Evolutionary conservation across 2,329 filamentous ascomycete species (phyloP).

Genomic region (Penicillium decumbens): DNA sequence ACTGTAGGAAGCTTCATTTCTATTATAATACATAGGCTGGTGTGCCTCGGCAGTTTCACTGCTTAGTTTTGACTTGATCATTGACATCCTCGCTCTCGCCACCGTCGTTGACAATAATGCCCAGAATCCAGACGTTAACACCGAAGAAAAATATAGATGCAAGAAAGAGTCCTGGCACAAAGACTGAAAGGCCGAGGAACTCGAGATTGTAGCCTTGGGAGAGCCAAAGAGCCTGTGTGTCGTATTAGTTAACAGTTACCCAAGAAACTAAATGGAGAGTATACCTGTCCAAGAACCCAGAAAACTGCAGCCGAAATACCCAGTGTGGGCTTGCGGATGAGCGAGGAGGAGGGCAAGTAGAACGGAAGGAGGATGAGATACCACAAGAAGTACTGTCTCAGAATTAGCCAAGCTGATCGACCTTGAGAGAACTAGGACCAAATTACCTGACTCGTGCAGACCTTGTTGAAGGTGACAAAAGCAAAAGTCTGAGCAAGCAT

Average conservation of each 20-base stretch:
- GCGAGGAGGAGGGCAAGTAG: slow-evolving; percentile 75
- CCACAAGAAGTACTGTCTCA: slow-evolving; percentile 86
- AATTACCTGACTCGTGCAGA: slow-evolving; percentile 88
- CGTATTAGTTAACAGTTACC: background rate
- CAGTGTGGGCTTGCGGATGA: slow-evolving; percentile 56
- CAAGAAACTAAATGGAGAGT: background rate
- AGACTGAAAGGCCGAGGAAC: slow-evolving; percentile 75
- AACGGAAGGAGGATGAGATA: slow-evolving; percentile 91
- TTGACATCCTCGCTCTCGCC: slow-evolving; percentile 13
- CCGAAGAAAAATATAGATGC: slow-evolving; percentile 74
- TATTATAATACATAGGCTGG: background rate
- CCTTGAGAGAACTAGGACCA: accelerated
- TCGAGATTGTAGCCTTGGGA: slow-evolving; percentile 72
- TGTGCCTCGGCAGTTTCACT: background rate
- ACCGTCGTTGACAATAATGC: slow-evolving; percentile 69
- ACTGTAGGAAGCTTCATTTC: background rate
- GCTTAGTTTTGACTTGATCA: background rate
- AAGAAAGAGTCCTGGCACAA: slow-evolving; percentile 76
- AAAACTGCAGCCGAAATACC: slow-evolving; percentile 63
- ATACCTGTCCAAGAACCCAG: slow-evolving; percentile 70
- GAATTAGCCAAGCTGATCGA: background rate
- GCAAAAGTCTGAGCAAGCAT: slow-evolving; percentile 96
- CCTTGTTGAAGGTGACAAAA: slow-evolving; percentile 97
- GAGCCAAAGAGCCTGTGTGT: slow-evolving; percentile 59
- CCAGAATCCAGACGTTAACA: slow-evolving; percentile 82